Evolutionary conservation across 768 basidiomycete species (phyloP).

Genomic region (Termitomyces sp.): DNA sequence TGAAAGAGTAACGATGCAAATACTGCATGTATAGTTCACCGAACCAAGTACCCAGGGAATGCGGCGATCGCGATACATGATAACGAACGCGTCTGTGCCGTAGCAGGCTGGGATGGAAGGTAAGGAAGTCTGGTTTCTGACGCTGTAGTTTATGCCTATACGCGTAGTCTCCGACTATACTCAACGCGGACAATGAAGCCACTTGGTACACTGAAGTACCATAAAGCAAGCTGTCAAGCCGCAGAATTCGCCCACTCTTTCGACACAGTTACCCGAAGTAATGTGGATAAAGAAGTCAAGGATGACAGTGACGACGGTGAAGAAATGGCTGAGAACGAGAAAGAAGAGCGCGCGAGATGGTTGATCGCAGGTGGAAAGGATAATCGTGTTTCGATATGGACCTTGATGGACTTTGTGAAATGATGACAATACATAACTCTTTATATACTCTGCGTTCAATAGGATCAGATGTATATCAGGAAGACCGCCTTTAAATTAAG

Average conservation of each 20-base stretch:
- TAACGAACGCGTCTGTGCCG: constrained; percentile 75
- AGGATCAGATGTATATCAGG: no score
- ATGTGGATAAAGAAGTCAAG: constrained; percentile 22
- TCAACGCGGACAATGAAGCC: constrained; percentile 75
- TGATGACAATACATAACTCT: neutral
- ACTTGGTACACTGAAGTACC: constrained; percentile 80
- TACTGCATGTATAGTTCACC: constrained; percentile 20
- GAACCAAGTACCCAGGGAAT: constrained; percentile 79
- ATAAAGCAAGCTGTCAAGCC: constrained; percentile 72
- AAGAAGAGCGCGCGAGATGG: constrained; percentile 49
- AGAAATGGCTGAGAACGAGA: constrained; percentile 40
- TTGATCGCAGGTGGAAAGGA: constrained; percentile 63
- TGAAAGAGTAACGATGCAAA: neutral
- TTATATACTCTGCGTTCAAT: neutral
- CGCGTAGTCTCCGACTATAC: constrained; percentile 68
- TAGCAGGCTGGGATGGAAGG: constrained; percentile 95
- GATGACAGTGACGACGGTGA: constrained; percentile 37
- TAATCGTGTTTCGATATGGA: constrained; percentile 67
- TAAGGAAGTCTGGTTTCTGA: constrained; percentile 20
- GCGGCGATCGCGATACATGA: constrained; percentile 67
- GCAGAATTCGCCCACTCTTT: constrained; percentile 57
- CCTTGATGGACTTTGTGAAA: constrained; percentile 46
- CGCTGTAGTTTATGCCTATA: neutral
- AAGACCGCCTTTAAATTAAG: no score
- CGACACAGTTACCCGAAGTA: neutral